These are phyloP conservation scores for Tylopilus felleus DNA, from an alignment of 768 basidiomycete species.

Conservation along the genomic window DNA sequence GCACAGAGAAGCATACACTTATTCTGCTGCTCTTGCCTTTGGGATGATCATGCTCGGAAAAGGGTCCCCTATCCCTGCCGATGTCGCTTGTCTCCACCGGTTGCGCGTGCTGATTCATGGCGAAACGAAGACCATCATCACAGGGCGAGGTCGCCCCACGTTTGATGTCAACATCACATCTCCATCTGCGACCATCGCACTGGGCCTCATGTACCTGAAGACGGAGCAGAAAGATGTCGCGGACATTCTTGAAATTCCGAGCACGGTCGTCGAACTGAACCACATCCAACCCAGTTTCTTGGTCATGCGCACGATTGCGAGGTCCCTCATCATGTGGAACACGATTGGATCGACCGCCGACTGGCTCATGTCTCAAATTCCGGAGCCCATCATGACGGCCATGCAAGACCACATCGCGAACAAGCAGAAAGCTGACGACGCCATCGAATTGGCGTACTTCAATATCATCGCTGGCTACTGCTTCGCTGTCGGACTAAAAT, in stretches of 20 bases:
- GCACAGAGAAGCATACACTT: slow-evolving; percentile 89
- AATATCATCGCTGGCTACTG: slow-evolving; percentile 90
- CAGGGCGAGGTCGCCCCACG: slow-evolving; percentile 38
- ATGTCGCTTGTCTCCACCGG: slow-evolving; percentile 62
- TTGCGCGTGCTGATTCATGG: slow-evolving; percentile 78
- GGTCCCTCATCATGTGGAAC: slow-evolving; percentile 86
- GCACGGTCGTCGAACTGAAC: slow-evolving; percentile 75
- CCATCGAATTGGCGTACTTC: slow-evolving; percentile 85
- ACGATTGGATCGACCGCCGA: slow-evolving; percentile 63
- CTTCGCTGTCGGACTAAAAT: slow-evolving; percentile 89
- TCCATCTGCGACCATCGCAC: slow-evolving; percentile 83
- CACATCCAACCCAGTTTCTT: slow-evolving; percentile 87
- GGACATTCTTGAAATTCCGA: slow-evolving; percentile 79
- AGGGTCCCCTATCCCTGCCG: slow-evolving; percentile 75
- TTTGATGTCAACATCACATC: slow-evolving; percentile 91
- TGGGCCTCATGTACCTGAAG: slow-evolving; percentile 90
- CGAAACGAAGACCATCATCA: slow-evolving; percentile 44
- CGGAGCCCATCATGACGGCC: slow-evolving; percentile 56
- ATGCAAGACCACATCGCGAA: slow-evolving; percentile 52
- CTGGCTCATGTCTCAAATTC: slow-evolving; percentile 74
- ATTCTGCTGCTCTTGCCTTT: slow-evolving; percentile 84
- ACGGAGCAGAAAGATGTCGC: slow-evolving; percentile 84
- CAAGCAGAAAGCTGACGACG: slow-evolving; percentile 52
- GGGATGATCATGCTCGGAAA: slow-evolving; percentile 96
- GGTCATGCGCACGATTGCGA: slow-evolving; percentile 73